Evolutionary conservation across 495 filamentous ascomycete genomes (phyloP), one percentile per base, ranked within the genome.

Genomic region (Penicillium arizonense): DNA sequence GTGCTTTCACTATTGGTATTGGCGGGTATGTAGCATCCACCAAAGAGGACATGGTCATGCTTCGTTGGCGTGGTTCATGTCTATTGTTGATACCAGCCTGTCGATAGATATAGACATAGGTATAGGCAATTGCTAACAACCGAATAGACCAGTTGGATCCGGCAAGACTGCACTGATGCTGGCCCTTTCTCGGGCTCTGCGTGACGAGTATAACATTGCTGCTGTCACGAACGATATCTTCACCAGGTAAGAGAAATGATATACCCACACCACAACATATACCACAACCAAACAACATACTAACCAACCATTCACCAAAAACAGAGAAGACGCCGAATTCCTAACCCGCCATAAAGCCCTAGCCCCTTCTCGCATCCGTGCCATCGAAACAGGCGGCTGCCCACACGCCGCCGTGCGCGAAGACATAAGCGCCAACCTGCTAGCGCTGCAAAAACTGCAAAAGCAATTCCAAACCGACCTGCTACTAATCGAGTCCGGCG

Each of bases 141-240:
- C 9, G 11, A 20, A 43, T 58, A 97, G 94, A 47, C 94, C 94
- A 62, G 94, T 98, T 43, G 94, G 94, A 53, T 97, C 94, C 23
- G 94, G 94, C 62, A 98, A 98, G 70, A 97, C 94, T 13, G 94
- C 94, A 37, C 81, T 97, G 18, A 96, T 97, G 93, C 83, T 96
- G 8, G 84, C 88, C 24, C 83, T 97, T 57, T 96, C 90, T 72
- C 85, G 79, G 28, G 84, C 85, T 26, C 82, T 98, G 3, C 85
- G 94, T 30, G 73, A 83, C 42, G 65, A 80, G 23, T 89, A 90
- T 77, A 90, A 86, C 62, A 86, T 98, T 58, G 94, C 94, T 4
- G 94, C 92, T 35, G 92, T 98, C 3, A 98, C 94, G 26, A 98
- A 98, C 77, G 94, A 98, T 77, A 97, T 97, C 79, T 98, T 98